Percentiles rank a stretch among this genome's conserved stretches.
phyloP scores from a whole-genome alignment of 2,329 filamentous ascomycete species.

The Lomentospora prolificans region DNA sequence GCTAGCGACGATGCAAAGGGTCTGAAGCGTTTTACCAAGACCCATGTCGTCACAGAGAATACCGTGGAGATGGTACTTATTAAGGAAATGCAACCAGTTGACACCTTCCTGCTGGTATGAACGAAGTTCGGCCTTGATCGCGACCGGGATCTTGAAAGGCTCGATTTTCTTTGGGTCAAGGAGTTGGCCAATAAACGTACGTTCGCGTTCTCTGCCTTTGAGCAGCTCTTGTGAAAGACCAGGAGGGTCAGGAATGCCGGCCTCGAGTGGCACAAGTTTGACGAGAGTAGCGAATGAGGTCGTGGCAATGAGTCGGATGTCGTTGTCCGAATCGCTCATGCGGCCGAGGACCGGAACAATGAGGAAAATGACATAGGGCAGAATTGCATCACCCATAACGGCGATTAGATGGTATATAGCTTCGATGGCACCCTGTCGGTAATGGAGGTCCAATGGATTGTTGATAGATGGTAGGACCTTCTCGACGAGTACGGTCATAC shows the following conservation, averaged over 20 bases:
- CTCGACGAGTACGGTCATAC: constrained; percentile 92
- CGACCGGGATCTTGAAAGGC: constrained; percentile 83
- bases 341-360: constrained; percentile 93
- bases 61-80: constrained; percentile 93
- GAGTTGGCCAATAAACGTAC: constrained; percentile 94
- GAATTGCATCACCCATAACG: constrained; percentile 91
- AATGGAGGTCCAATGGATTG: constrained; percentile 79
- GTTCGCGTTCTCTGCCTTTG: constrained; percentile 82
- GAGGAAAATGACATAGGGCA: constrained; percentile 97
- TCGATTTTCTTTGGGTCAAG: constrained; percentile 96
- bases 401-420: constrained; percentile 95
- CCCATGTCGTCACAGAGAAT: constrained; percentile 99
- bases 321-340: constrained; percentile 97
- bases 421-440: constrained; percentile 88
- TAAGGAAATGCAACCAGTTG: constrained; percentile 97
- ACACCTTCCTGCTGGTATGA: constrained; percentile 98
- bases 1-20: constrained; percentile 93
- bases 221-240: constrained; percentile 83
- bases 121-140: constrained; percentile 91
- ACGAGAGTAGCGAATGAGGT: constrained; percentile 96
- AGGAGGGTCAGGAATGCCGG: constrained; percentile 92
- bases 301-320: constrained; percentile 86
- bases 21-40: constrained; percentile 93
- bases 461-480: constrained; percentile 85
- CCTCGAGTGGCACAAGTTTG: constrained; percentile 92